Evolutionary conservation across 1,284 basidiomycete genomes (phyloP), one percentile per base, ranked within the genome.

Genomic region (Cystobasidiaceae sp.): DNA sequence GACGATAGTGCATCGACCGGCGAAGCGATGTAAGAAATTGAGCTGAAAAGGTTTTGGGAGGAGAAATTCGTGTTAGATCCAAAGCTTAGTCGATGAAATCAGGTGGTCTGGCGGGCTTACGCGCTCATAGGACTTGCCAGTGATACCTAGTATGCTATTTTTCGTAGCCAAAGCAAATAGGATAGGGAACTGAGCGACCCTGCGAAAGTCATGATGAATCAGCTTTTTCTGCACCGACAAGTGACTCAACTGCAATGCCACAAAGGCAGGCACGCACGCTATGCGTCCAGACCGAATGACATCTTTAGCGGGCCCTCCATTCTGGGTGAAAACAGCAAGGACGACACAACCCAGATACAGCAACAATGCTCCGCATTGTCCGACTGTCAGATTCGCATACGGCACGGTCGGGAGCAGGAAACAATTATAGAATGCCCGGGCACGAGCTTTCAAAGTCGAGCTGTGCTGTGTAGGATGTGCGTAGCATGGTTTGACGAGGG

Each of bases 21-120:
- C 72, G 21, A 77, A 75, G 1, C 79, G 77, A 56, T 79, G 79
- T 2, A 80, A 71, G 61, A 74, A 78, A 68, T 79, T 80, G 69
- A 80, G 74, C 72, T 75, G 64, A 11, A 7, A 15, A 9, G 13
- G 4, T 23, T 19, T 8, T 15, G 6, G 21, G 32, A n/a, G n/a
- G 52, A 21, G 11, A 43, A 25, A 2, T 33, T 25, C 7, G 9
- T 27, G 34, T 19, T 23, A 58, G 13, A 37, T 21, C 56, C 2
- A 9, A 17, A 23, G 5, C 13, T n/a, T 15, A 8, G 5, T 17
- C 17, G 34, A 11, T n/a, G 32, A 48, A 8, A 23, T n/a, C 25
- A 9, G 7, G 30, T 13, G 13, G 13, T 30, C 2, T 1, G 0
- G 2, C 2, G 8, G 13, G 21, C 67, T 51, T 52, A 74, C 72